These are phyloP conservation scores for Pichia rugopelliculosa DNA, from an alignment of 805 yeast species.

Conservation along the genomic window DNA sequence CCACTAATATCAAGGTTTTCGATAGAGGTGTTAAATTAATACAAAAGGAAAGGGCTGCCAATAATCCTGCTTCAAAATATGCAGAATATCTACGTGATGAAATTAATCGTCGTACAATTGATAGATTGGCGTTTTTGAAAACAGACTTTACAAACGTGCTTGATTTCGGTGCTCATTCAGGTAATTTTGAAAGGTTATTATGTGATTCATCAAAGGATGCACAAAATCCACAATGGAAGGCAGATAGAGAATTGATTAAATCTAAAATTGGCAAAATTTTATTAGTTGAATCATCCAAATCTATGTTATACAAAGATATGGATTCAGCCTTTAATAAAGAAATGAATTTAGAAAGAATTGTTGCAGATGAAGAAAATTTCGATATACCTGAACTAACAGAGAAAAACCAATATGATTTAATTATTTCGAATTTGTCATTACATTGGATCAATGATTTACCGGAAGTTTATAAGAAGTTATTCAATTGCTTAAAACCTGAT, in stretches of 20 bases:
- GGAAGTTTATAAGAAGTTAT: constrained; percentile 45
- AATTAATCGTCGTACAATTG: constrained; percentile 64
- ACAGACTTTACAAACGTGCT: constrained; percentile 52
- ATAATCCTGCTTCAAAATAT: constrained; percentile 37
- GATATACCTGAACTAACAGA: constrained; percentile 35
- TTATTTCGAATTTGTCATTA: constrained; percentile 61
- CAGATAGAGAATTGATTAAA: constrained; percentile 47
- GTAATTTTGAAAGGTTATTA: constrained; percentile 37
- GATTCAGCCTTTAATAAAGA: constrained; percentile 35
- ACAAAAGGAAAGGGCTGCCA: constrained; percentile 53
- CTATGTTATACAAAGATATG: constrained; percentile 46
- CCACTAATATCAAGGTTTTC: constrained; percentile 36
- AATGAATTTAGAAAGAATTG: constrained; percentile 42
- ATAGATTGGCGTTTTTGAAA: constrained; percentile 65
- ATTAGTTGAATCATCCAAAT: constrained; percentile 60
- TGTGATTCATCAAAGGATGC: constrained; percentile 33
- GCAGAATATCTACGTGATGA: constrained; percentile 73
- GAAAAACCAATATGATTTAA: constrained; percentile 51
- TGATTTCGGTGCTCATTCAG: constrained; percentile 71
- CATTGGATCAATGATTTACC: constrained; percentile 92
- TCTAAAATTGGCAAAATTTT: constrained; percentile 45
- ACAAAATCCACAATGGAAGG: constrained; percentile 33
- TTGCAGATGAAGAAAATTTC: constrained; percentile 63
- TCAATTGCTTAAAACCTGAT: constrained; percentile 61
- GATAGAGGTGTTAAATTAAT: constrained; percentile 52